phyloP scores from a whole-genome alignment of 2,329 filamentous ascomycete species.

The Aspergillus viridinutans region DNA sequence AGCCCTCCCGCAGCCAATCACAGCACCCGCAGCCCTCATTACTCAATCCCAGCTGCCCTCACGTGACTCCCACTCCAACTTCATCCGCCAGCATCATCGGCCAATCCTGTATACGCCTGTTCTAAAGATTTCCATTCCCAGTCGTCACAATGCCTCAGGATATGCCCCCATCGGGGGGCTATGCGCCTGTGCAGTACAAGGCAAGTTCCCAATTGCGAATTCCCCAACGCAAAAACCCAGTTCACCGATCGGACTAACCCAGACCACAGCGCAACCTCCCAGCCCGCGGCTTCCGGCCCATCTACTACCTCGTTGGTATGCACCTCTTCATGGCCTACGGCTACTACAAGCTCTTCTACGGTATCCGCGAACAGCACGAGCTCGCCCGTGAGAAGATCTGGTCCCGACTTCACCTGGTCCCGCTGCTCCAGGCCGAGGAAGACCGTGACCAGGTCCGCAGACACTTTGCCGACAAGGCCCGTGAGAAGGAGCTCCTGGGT shows the following conservation, averaged over 20 bases:
- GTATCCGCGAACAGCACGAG: constrained; percentile 88
- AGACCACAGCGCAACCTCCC: constrained; percentile 76
- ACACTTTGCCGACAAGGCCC: constrained; percentile 77
- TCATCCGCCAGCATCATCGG: constrained; percentile 21
- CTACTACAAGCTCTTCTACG: constrained; percentile 79
- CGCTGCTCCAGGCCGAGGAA: constrained; percentile 90
- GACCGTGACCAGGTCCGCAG: constrained; percentile 91
- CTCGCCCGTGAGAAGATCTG: constrained; percentile 97
- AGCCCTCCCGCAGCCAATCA: constrained; percentile 24
- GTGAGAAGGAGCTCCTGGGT: constrained; percentile 87
- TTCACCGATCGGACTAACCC: constrained; percentile 6
- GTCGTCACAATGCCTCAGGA: constrained; percentile 79
- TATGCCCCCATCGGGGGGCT: constrained; percentile 92
- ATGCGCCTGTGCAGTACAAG: constrained; percentile 96
- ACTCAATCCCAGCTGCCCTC: constrained; percentile 17
- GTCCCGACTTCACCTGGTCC: constrained; percentile 91
- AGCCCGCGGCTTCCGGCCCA: constrained; percentile 81
- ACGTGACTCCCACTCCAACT: constrained; percentile 30
- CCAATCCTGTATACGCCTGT: constrained; percentile 1
- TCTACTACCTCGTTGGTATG: constrained; percentile 71
- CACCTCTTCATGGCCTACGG: constrained; percentile 80
- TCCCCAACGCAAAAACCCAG: neutral
- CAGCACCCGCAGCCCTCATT: constrained; percentile 23
- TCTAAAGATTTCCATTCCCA: constrained; percentile 7
- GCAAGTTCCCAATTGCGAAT: constrained; percentile 46